Base-by-base conservation (phyloP, 495 filamentous ascomycete species). In the Penicillium desertorum region DNA sequence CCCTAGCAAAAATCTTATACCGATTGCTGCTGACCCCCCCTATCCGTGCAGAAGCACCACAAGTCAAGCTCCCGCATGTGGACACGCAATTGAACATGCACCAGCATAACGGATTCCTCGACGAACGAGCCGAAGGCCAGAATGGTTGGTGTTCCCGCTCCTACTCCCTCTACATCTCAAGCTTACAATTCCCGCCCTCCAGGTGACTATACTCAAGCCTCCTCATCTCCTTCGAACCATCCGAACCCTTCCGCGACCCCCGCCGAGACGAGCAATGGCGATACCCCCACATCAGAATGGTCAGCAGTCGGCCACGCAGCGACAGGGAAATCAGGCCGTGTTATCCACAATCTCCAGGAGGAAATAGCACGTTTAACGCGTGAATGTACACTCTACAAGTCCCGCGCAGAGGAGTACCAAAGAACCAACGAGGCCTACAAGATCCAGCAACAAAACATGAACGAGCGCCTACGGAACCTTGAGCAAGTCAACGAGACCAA, bases 281-380 rank as follows among this genome's bases (percentile, higher is more conserved):
- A 76, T 48, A 50, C 69, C 4, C 54, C 73, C 5, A 65, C 68
- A 29, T 83, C 68, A 20, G 84, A 80, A 71, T 93, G 89, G 89
- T 88, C 88, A 10, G 87, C 88, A 0, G 83, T 93, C 39, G 90
- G 90, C 41, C 85, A 89, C 51, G 90, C 90, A 29, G 85, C 85
- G 10, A 83, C 89, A 1, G 92, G 92, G 55, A 96, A 96, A 74
- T 94, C 89, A 2, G 91, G 92, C n/a, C 84, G 92, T 14, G 92
- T 97, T 14, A 96, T 97, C 64, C 91, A 96, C 68, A 84, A 85
- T 53, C 70, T 97, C 34, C 91, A 94, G 73, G 88, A 87, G 36
- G 92, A 97, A 61, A 94, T 93, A 63, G 92, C 96, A 49, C 83
- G 86, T 27, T 75, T 95, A 45, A 90, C 86, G 56, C 85, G 92